phyloP scores from a whole-genome alignment of 768 basidiomycete species.

The Ephemerocybe angulata region DNA sequence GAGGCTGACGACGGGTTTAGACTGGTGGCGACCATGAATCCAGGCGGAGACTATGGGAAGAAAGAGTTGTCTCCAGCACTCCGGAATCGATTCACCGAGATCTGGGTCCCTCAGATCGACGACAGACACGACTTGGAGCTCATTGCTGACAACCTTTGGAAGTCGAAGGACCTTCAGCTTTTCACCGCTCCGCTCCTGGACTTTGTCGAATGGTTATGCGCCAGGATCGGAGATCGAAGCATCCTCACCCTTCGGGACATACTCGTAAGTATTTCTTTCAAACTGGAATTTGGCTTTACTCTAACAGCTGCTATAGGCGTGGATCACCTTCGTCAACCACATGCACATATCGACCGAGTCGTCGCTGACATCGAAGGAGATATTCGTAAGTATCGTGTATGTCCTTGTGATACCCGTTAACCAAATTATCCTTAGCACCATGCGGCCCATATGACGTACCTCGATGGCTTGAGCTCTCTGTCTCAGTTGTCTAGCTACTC shows the following conservation, averaged over 20 bases:
- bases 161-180: constrained; percentile 41
- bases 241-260: constrained; percentile 83
- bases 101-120: constrained; percentile 92
- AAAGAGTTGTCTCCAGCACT: constrained; percentile 97
- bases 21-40: constrained; percentile 97
- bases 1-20: constrained; percentile 71
- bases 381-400: constrained; percentile 56
- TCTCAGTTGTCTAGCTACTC: constrained; percentile 71
- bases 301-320: constrained; percentile 53
- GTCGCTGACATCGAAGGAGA: constrained; percentile 33
- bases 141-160: constrained; percentile 75
- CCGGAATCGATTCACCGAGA: constrained; percentile 97
- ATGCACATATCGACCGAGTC: constrained; percentile 30
- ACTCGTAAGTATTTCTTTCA: constrained; percentile 48
- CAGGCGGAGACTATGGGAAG: constrained; percentile 98
- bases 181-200: constrained; percentile 66
- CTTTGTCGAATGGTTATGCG: constrained; percentile 79
- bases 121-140: constrained; percentile 67
- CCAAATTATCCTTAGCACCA: constrained; percentile 60
- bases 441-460: constrained; percentile 86
- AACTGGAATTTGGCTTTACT: not conserved
- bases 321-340: constrained; percentile 85
- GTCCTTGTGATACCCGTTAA: constrained; percentile 10
- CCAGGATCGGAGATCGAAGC: constrained; percentile 55
- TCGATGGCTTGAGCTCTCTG: constrained; percentile 83